Base-by-base conservation (phyloP, 2,329 filamentous ascomycete species). In the Lachnellula arida region DNA sequence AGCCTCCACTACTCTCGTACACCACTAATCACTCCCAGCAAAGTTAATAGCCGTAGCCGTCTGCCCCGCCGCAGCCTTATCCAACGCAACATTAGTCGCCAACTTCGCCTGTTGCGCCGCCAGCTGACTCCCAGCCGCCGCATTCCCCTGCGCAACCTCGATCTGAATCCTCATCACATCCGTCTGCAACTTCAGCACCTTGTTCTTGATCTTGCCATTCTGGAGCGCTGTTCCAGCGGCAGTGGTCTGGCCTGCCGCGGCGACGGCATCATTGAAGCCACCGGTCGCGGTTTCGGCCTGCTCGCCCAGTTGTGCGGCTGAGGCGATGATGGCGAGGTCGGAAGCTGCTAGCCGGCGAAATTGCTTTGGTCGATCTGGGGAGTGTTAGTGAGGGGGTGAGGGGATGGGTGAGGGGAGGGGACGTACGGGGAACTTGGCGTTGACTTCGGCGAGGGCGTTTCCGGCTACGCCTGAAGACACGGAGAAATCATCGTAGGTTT, bases 181-280 rank as follows among this genome's bases (percentile, higher is more conserved):
- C 15, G 81, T 75, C 70, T 77, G 73, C 49, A 83, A 70, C 73
- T 83, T 84, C 51, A 82, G 69, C 23, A 84, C 78, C 73, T 82
- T 82, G 73, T 82, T 83, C 75, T 82, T 81, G 65, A 76, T 82
- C 72, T 82, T 82, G 63, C 80, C 80, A 50, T 73, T 73, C 70
- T 79, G 72, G 15, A 82, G 72, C 11, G 78, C 76, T 40, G 72
- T 75, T 0, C n/a, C n/a, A n/a, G 72, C 75, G 2, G 72, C 69
- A 19, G 70, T 71, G 4, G 23, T 43, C n/a, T n/a, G n/a, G 6
- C 55, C 73, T 8, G 79, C 78, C 3, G 74, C 75, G 12, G 69
- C 73, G 57, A 81, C 78, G 40, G 79, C 76, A 15, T 78, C 74
- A 70, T 84, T 81, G 72, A 82, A 84, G 37, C 74, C 75, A 8